Evolutionary conservation across 2,329 filamentous ascomycete genomes (phyloP).

Genomic region (Blumeriella jaapii): DNA sequence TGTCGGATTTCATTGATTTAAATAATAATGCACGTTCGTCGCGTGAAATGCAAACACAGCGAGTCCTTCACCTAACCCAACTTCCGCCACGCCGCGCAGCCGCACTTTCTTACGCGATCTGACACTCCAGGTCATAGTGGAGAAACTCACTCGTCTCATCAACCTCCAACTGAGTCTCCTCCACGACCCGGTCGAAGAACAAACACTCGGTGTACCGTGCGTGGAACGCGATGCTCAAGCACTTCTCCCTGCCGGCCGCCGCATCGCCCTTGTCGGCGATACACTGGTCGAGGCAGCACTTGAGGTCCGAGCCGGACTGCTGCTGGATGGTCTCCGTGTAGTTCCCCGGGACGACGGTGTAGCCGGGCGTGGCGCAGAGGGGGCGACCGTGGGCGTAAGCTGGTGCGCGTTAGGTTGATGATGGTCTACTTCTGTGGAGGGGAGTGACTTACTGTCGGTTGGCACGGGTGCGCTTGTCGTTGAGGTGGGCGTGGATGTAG

Average conservation of each 20-base stretch:
- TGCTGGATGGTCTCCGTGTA: conserved; percentile 10
- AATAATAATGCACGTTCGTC: no score
- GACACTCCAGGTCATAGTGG: conserved; percentile 12
- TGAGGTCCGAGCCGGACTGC: conserved; percentile 6
- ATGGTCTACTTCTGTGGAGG: no score
- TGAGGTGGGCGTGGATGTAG: not conserved
- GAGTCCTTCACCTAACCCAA: not conserved
- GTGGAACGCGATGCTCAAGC: conserved; percentile 9
- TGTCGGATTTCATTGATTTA: no score
- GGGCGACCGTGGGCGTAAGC: conserved; percentile 10
- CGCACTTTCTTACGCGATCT: not conserved
- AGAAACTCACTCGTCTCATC: conserved; percentile 3
- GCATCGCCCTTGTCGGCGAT: not conserved
- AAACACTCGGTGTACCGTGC: conserved; percentile 10
- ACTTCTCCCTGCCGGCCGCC: not conserved
- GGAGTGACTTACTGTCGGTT: conserved; percentile 1
- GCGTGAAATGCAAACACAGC: no score
- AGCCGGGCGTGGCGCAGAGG: conserved; percentile 11
- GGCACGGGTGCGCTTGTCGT: conserved; percentile 2
- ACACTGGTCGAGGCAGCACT: conserved; percentile 7
- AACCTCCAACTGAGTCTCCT: conserved; percentile 10
- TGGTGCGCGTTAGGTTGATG: conserved; percentile 2
- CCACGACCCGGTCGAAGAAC: conserved; percentile 10
- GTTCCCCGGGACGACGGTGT: conserved; percentile 9
- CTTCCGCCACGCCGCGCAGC: not conserved